phyloP scores from a whole-genome alignment of 441 rosid genomes.

The Croton setiger region DNA sequence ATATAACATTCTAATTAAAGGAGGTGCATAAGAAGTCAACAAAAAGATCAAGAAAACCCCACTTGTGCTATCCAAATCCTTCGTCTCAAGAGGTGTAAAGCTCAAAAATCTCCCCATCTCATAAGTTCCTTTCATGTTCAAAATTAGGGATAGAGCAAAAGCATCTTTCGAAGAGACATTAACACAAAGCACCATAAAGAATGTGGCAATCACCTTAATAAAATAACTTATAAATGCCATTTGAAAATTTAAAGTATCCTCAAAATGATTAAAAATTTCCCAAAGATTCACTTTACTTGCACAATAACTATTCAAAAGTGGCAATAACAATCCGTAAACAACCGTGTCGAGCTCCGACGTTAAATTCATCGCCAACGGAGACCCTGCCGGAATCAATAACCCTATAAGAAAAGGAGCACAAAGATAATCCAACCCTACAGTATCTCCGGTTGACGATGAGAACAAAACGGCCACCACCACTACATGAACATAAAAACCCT shows the following conservation, averaged over 20 bases:
- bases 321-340: constrained; percentile 27
- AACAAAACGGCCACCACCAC: constrained; percentile 12
- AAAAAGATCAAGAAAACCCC: constrained; percentile 16
- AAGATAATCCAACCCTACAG: constrained; percentile 16
- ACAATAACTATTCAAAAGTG: constrained; percentile 16
- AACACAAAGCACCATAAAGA: constrained; percentile 27
- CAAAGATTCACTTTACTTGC: constrained; percentile 18
- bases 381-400: constrained; percentile 35
- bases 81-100: constrained; percentile 17
- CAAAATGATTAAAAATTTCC: not conserved
- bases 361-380: constrained; percentile 34
- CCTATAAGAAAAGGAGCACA: constrained; percentile 33
- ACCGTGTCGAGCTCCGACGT: constrained; percentile 28
- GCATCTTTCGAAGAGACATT: constrained; percentile 39
- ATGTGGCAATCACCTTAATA: constrained; percentile 27
- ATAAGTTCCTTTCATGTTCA: constrained; percentile 44
- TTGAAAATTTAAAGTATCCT: not conserved
- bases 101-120: constrained; percentile 34
- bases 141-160: constrained; percentile 38
- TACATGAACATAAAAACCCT: constrained; percentile 14
- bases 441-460: constrained; percentile 14
- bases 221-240: constrained; percentile 24
- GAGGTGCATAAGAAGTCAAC: constrained; percentile 23
- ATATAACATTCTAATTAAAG: constrained; percentile 22
- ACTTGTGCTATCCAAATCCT: constrained; percentile 3